Base-by-base conservation (phyloP, 352 stramenopile genomes). In the Phytophthora agathidicida region DNA sequence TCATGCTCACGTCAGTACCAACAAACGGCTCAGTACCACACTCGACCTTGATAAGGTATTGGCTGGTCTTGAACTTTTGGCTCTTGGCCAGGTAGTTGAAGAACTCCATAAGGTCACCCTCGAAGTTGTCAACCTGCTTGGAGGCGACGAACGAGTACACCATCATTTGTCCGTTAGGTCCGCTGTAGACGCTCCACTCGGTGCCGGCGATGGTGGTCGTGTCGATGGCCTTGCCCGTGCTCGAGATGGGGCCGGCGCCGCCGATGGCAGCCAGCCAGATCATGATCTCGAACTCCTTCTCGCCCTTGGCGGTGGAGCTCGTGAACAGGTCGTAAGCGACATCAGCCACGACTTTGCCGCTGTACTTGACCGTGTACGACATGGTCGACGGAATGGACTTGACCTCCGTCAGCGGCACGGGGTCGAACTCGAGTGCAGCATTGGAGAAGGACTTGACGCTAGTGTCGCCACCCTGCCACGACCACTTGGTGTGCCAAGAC, bases 361-460 rank as follows among this genome's bases (percentile, higher is more conserved):
- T 60, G 62, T 74, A 75, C 38, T 65, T 63, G 46, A 75, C 68
- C 36, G 39, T 53, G 65, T 82, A 82, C 58, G 53, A 28, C 50
- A 78, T 71, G 9, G 60, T 73, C 13, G 69, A 75, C 19, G 69
- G 69, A 44, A 82, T 78, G 19, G 72, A 78, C 35, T 53, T 71
- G 36, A 82, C 53, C 22, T 56, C 48, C 9, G 50, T 71, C 11
- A 82, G 43, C 49, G 66, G 69, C 27, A 67, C 52, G 10, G 66
- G 50, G 24, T 73, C 55, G 44, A 82, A 79, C 41, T 75, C 53
- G 26, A 79, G 69, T 13, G 62, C 65, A 2, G 62, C 73, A 43
- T 76, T 82, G n/a, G 73, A 55, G 49, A 60, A 82, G 24, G 73
- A 79, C 59, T 82, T 82, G 61, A 79, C 73, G 16, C 61, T 56